Evolutionary conservation across 495 filamentous ascomycete species (phyloP).

Genomic region (Talaromyces stipitatus): DNA sequence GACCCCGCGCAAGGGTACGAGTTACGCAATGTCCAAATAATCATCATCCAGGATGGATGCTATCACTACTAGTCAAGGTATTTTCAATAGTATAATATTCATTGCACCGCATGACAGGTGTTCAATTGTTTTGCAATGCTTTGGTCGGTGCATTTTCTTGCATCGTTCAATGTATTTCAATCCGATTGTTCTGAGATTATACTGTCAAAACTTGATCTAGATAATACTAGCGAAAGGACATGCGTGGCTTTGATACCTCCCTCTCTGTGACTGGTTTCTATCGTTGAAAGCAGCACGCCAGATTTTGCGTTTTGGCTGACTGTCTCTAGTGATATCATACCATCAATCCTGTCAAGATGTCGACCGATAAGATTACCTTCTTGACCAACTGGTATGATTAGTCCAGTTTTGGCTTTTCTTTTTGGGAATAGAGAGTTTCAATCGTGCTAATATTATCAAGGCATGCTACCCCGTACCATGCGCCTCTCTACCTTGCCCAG

Average conservation of each 20-base stretch:
- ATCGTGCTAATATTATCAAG: conserved; percentile 20
- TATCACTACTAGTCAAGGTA: conserved; percentile 45
- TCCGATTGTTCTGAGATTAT: conserved; percentile 54
- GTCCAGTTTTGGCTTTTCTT: background rate
- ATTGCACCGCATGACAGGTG: conserved; percentile 55
- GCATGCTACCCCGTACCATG: conserved; percentile 69
- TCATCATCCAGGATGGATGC: conserved; percentile 3
- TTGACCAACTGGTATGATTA: conserved; percentile 58
- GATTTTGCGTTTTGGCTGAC: conserved; percentile 14
- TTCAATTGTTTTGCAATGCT: conserved; percentile 24
- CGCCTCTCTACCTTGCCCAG: conserved; percentile 62
- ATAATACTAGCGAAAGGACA: conserved; percentile 80
- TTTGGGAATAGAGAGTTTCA: background rate
- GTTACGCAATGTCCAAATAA: conserved; percentile 4
- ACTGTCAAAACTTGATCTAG: conserved; percentile 75
- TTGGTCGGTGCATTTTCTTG: no score
- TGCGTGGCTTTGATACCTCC: conserved; percentile 53
- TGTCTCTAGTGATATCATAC: conserved; percentile 21
- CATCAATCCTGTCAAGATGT: conserved; percentile 44
- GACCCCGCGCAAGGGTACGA: conserved; percentile 2
- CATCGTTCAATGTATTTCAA: background rate
- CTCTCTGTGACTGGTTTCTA: conserved; percentile 11
- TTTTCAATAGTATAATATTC: conserved; percentile 42
- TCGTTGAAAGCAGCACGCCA: background rate
- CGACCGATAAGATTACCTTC: conserved; percentile 70